A percentile compares a stretch with the other conserved stretches of the same genome.
Evolutionary conservation across 108 stramenopile genomes (phyloP).

Genomic region (Nitzschia putrida): DNA sequence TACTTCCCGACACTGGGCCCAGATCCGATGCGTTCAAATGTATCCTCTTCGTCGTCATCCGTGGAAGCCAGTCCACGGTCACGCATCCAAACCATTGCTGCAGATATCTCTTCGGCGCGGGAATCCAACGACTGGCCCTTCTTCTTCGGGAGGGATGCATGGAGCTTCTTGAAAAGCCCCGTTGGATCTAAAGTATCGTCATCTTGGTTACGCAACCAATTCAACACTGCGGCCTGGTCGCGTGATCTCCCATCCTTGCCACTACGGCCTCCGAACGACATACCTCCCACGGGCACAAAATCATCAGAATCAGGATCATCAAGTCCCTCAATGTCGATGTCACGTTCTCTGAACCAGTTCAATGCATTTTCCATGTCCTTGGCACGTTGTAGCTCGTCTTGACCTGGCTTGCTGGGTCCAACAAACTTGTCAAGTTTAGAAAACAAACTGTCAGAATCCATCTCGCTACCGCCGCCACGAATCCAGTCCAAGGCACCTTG

Average conservation of each 20-base stretch:
- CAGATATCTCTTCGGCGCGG: slow-evolving; percentile 40
- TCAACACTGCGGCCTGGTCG: slow-evolving; percentile 12
- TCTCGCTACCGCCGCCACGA: not conserved
- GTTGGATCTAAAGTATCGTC: slow-evolving; percentile 20
- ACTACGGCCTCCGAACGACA: not conserved
- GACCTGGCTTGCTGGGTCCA: slow-evolving; percentile 8
- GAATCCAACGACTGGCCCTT: slow-evolving; percentile 14
- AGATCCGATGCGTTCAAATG: not conserved
- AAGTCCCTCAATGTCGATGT: slow-evolving; percentile 22
- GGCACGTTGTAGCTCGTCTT: slow-evolving; percentile 26
- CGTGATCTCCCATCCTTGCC: not conserved
- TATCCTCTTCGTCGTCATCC: not conserved
- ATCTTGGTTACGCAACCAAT: slow-evolving; percentile 28
- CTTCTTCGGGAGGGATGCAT: slow-evolving; percentile 19
- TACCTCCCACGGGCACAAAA: not conserved
- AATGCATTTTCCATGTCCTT: slow-evolving; percentile 46
- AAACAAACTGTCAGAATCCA: slow-evolving; percentile 25
- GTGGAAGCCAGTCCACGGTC: slow-evolving; percentile 3
- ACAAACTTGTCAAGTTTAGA: slow-evolving; percentile 31
- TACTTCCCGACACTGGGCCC: not conserved
- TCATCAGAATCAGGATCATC: slow-evolving; percentile 11
- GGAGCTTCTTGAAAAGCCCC: slow-evolving; percentile 26
- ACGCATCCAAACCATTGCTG: slow-evolving; percentile 43
- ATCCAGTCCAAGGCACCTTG: slow-evolving; percentile 41
- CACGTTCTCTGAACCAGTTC: slow-evolving; percentile 33